Percentiles rank a stretch among this genome's conserved stretches.
Evolutionary conservation across 2,329 filamentous ascomycete species (phyloP).

Genomic region (Myriangium duriaei): DNA sequence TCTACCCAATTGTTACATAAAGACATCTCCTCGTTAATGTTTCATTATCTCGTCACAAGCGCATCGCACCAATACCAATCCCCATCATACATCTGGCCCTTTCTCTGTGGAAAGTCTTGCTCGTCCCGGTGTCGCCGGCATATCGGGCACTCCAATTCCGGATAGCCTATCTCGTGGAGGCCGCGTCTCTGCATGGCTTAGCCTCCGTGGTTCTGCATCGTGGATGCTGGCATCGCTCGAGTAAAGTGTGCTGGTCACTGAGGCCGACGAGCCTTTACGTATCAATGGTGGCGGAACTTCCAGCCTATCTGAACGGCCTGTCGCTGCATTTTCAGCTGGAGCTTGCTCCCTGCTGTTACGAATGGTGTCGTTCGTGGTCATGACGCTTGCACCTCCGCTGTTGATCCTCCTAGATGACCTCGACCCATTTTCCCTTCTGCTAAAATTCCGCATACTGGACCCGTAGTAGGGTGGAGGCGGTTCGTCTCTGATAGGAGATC

Average conservation of each 20-base stretch:
- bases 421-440: not conserved
- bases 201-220: not conserved
- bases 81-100: not conserved
- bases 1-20: not conserved
- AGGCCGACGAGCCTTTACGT: no score
- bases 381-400: no score
- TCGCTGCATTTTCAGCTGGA: no score
- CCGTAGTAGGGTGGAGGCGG: slow-evolving; percentile 6
- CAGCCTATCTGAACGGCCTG: no score
- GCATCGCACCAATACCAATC: not conserved
- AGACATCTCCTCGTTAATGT: not conserved
- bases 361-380: no score
- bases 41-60: not conserved
- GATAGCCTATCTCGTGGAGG: not conserved
- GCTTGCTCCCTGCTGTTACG: no score
- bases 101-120: not conserved
- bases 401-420: not conserved
- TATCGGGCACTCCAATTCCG: not conserved
- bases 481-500: slow-evolving; percentile 5
- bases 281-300: no score
- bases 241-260: not conserved
- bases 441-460: not conserved
- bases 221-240: not conserved
- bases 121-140: not conserved
- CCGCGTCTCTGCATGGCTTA: not conserved